Conservation (phyloP, 2,329 filamentous ascomycete genomes). For the Fusarium goolgardi region DNA sequence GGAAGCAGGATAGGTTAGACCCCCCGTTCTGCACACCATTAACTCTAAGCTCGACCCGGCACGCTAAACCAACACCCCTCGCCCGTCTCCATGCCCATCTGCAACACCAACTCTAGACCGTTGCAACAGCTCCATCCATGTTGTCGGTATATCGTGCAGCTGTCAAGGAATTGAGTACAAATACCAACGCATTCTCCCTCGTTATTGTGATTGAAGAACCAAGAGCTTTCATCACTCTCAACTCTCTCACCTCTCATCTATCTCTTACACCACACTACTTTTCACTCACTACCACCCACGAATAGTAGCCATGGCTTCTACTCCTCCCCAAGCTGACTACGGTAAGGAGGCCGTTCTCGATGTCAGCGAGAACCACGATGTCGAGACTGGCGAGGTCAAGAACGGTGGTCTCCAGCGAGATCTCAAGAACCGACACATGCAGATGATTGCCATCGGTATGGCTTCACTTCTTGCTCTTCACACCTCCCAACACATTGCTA, state of each 20-base stretch:
- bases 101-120: constrained; percentile 29
- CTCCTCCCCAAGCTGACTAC: constrained; percentile 31
- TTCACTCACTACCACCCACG: constrained; percentile 1
- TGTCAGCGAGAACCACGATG: constrained; percentile 31
- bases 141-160: constrained; percentile 13
- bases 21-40: constrained; percentile 39
- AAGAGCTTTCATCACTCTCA: constrained; percentile 39
- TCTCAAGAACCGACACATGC: constrained; percentile 85
- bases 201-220: constrained; percentile 24
- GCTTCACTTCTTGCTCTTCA: background rate
- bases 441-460: constrained; percentile 91
- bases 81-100: constrained; percentile 25
- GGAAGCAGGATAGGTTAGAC: constrained; percentile 30
- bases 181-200: constrained; percentile 25
- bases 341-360: constrained; percentile 40
- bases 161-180: constrained; percentile 32
- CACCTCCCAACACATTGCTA: constrained; percentile 2
- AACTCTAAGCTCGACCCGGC: constrained; percentile 1
- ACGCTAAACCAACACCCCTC: constrained; percentile 7
- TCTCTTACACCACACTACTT: constrained; percentile 10
- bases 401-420: constrained; percentile 60
- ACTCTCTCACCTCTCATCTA: background rate
- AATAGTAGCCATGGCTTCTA: constrained; percentile 33
- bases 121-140: constrained; percentile 15
- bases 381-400: constrained; percentile 39